phyloP scores from a whole-genome alignment of 345 rosid genomes.

The Brassica carinata region DNA sequence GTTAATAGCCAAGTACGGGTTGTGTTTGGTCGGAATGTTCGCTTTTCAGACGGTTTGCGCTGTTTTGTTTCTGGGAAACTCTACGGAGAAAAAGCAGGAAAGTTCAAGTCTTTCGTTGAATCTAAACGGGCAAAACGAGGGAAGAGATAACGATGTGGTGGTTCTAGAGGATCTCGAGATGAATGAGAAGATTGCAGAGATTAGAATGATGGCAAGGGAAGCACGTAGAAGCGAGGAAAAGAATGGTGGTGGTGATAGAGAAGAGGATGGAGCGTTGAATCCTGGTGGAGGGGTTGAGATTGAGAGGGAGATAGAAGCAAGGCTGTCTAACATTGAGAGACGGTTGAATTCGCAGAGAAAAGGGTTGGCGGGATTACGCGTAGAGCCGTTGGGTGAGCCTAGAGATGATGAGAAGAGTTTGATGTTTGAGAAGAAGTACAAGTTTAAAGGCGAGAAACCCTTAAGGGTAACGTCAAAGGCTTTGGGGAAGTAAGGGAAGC shows the following conservation, averaged over 20 bases:
- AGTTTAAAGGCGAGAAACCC: conserved; percentile 47
- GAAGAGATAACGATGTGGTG: conserved; percentile 31
- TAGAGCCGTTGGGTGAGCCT: conserved; percentile 37
- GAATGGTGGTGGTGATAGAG: conserved; percentile 32
- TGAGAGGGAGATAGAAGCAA: conserved; percentile 67
- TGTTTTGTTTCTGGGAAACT: conserved; percentile 49
- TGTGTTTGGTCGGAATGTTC: conserved; percentile 52
- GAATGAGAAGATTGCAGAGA: conserved; percentile 61
- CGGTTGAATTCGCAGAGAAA: conserved; percentile 54
- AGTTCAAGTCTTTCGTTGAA: conserved; percentile 24
- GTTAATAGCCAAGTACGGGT: conserved; percentile 47
- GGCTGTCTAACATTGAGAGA: conserved; percentile 63
- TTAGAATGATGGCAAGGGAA: conserved; percentile 74
- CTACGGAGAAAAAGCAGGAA: conserved; percentile 8
- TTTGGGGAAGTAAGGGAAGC: conserved; percentile 50
- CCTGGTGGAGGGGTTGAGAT: conserved; percentile 44
- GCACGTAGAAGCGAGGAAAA: conserved; percentile 59
- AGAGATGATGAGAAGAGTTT: conserved; percentile 35
- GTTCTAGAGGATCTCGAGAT: conserved; percentile 43
- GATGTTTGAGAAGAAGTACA: conserved; percentile 60
- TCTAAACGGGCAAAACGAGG: conserved; percentile 23
- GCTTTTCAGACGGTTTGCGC: conserved; percentile 54
- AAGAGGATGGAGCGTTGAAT: conserved; percentile 33
- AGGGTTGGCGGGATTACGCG: conserved; percentile 45
- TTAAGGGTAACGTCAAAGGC: conserved; percentile 44